Evolutionary conservation across 1,284 basidiomycete species (phyloP), one percentile per base, ranked within the genome.

Genomic region (Microbotryum violaceum): DNA sequence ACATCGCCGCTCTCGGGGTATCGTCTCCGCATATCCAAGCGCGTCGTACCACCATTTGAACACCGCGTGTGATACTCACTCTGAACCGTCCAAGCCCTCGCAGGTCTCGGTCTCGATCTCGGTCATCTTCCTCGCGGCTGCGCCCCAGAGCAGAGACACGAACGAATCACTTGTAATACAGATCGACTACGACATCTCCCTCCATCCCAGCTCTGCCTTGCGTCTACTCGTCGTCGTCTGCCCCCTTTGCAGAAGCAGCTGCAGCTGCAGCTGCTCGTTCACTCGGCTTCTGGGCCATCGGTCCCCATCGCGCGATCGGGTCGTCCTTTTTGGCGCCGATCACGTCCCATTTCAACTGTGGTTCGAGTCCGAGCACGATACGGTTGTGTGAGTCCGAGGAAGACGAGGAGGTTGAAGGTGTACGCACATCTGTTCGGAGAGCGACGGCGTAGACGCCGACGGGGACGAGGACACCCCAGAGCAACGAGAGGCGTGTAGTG

Each of bases 321-420:
- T 62, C 60, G 54, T 64, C 67, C 5, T 58, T 45, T 54, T 57
- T 56, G 7, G 62, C 67, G 9, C 58, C 64, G 16, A 45, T 21
- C 10, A 64, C 51, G 51, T 68, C 64, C 67, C 67, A 68, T 60
- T 68, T 68, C 62, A 68, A 60, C 67, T 68, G 64, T n/a, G 20
- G n/a, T 21, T 3, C 18, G 27, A 27, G 1, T 25, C 4, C 4
- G 25, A 9, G 20, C 29, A 20, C 6, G 18, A 9, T 21, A n/a
- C 5, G 27, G 45, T 44, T n/a, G 42, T 45, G 47, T 54, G 42
- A 54, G 37, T 21, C 31, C 14, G n/a, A 20, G 25, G 0, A 12
- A 12, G 21, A 7, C 4, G 23, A 25, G n/a, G 18, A 23, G 44
- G 31, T 23, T 25, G 31, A 3, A 31, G 6, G 25, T 49, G 48